Evolutionary conservation across 257 asterid genomes (phyloP), one percentile per base, ranked within the genome.

Genomic region (Ballota nigra): DNA sequence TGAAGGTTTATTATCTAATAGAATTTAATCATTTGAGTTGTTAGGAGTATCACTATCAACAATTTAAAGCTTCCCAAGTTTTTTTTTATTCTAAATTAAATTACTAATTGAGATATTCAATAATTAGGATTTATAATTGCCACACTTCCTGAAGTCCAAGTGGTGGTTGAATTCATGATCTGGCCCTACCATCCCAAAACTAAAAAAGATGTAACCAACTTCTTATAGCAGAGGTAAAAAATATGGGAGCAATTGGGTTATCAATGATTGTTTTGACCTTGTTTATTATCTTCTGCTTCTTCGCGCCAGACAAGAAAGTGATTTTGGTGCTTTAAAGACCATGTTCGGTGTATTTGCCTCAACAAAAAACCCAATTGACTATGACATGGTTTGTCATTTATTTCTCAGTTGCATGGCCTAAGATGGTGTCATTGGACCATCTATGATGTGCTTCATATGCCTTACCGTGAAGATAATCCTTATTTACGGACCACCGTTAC

Each of bases 361-460:
- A 31, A 89, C 98, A n/a, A 81, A 85, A 75, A 96, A 95, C 76
- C 96, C 99, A 33, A 97, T 95, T 76, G 99, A 95, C 85, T 84
- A 90, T 84, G 98, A 95, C 88, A 92, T 88, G 97, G 88, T 95
- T 78, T 95, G 96, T 86, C 97, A 61, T 84, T 86, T 76, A 82
- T 90, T 82, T 88, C 97, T 74, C 98, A 95, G 87, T 86, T 95
- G 85, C 87, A 92, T 28, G 89, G 87, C 78, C 82, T 82, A 60
- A 96, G 98, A 66, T 89, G 88, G 71, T 92, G 97, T 74, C 99
- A 95, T 83, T 95, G 98, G 98, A 98, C 98, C 61, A 87, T 95
- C 73, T 95, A 95, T 38, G 94, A 92, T 80, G 95, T 84, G 75
- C 98, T 95, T 82, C 99, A 92, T 84, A 87, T 92, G 80, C 91